These are phyloP conservation scores for Mallotus repandus DNA, from an alignment of 441 rosid species.

Conservation along the genomic window DNA sequence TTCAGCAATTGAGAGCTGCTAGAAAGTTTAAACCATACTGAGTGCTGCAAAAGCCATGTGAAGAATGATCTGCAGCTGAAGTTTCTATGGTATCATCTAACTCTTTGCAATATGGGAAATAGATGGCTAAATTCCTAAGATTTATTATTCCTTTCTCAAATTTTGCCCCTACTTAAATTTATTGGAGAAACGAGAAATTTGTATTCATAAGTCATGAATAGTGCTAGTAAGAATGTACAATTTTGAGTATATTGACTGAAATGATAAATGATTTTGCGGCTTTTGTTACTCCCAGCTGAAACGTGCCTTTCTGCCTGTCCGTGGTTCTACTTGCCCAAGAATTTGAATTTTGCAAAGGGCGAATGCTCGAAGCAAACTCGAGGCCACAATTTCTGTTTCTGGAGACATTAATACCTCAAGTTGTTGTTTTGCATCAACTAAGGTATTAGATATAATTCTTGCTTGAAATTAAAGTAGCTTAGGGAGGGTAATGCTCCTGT, in stretches of 20 bases:
- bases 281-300: neutral
- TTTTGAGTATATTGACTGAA: neutral
- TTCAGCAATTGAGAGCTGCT: slow-evolving; percentile 64
- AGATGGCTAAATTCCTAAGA: neutral
- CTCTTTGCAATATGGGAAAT: neutral
- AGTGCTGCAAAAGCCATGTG: slow-evolving; percentile 12
- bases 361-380: neutral
- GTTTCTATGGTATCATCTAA: neutral
- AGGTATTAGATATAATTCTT: neutral
- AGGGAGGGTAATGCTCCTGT: too few relatives aligned
- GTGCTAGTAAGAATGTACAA: neutral
- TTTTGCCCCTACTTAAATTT: neutral
- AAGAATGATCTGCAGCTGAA: neutral
- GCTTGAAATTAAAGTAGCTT: neutral
- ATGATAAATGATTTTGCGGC: neutral
- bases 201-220: neutral
- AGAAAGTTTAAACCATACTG: slow-evolving; percentile 70
- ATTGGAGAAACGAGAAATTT: neutral
- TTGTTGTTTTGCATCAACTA: neutral
- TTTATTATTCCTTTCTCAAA: neutral
- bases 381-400: neutral
- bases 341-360: neutral
- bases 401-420: neutral
- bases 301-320: neutral
- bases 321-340: neutral